Evolutionary conservation across 1,139 yeast species (phyloP).

Genomic region (Yamadazyma taylorii): DNA sequence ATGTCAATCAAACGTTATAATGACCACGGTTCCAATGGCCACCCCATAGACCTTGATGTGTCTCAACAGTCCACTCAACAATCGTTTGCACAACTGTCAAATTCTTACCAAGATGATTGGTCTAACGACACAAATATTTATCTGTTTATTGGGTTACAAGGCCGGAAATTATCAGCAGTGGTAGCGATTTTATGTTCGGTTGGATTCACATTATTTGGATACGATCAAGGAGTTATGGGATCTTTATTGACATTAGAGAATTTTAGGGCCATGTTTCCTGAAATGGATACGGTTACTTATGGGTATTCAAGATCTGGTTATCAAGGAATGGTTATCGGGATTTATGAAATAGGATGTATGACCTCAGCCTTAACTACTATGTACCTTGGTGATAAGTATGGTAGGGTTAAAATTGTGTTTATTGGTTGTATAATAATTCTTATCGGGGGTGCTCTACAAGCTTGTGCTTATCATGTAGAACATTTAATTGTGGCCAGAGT

Average conservation of each 20-base stretch:
- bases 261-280: conserved; percentile 20
- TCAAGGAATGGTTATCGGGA: conserved; percentile 17
- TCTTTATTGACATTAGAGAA: conserved; percentile 53
- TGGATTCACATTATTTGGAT: conserved; percentile 50
- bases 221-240: conserved; percentile 76
- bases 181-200: conserved; percentile 1
- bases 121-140: neutral
- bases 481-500: conserved; percentile 40
- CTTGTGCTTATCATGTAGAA: conserved; percentile 26
- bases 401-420: conserved; percentile 33
- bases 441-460: conserved; percentile 39
- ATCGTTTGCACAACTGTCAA: no score
- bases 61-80: no score
- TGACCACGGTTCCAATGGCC: no score
- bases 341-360: conserved; percentile 9
- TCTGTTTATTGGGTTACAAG: neutral
- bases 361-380: conserved; percentile 15
- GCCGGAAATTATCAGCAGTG: neutral
- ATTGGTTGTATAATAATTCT: conserved; percentile 25
- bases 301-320: conserved; percentile 21
- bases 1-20: no score
- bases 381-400: conserved; percentile 31
- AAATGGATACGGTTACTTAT: conserved; percentile 19
- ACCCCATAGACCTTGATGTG: no score
- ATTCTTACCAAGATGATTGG: no score